Evolutionary conservation across 2,329 filamentous ascomycete genomes (phyloP).

Genomic region (Venturia effusa): DNA sequence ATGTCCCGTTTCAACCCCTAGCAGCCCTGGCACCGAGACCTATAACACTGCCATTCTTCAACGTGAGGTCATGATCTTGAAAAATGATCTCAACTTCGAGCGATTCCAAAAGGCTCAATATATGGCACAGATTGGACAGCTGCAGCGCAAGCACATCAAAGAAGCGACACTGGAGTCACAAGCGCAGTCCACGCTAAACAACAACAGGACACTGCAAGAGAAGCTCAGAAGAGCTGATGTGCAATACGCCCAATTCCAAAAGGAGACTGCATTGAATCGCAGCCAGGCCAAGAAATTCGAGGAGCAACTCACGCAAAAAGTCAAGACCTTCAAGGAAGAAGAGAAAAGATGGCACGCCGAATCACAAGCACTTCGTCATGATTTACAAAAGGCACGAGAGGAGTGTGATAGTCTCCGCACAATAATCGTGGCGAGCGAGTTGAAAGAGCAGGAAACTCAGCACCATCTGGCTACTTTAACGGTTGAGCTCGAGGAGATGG

Average conservation of each 20-base stretch:
- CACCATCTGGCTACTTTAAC: slow-evolving; percentile 56
- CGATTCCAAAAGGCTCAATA: slow-evolving; percentile 76
- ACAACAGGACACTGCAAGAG: slow-evolving; percentile 61
- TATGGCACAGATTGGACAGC: slow-evolving; percentile 67
- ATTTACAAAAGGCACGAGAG: slow-evolving; percentile 45
- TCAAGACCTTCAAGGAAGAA: slow-evolving; percentile 57
- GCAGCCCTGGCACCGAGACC: slow-evolving; percentile 21
- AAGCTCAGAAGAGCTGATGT: slow-evolving; percentile 65
- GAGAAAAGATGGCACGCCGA: slow-evolving; percentile 54
- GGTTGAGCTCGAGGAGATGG: slow-evolving; percentile 49
- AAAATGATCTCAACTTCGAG: slow-evolving; percentile 76
- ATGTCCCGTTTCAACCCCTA: slow-evolving; percentile 16
- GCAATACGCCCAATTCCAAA: slow-evolving; percentile 57
- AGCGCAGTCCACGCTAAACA: slow-evolving; percentile 69
- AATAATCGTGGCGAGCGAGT: slow-evolving; percentile 58
- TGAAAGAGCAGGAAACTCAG: slow-evolving; percentile 51
- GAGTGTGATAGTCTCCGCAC: slow-evolving; percentile 56
- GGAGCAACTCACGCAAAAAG: slow-evolving; percentile 54
- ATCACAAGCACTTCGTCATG: slow-evolving; percentile 44
- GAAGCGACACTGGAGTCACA: slow-evolving; percentile 73
- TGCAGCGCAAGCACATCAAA: slow-evolving; percentile 62
- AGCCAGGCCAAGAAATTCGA: slow-evolving; percentile 71
- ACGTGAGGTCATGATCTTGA: slow-evolving; percentile 62
- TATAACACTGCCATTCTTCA: slow-evolving; percentile 43
- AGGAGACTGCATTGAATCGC: slow-evolving; percentile 61